Conservation (phyloP, 2,329 filamentous ascomycete genomes). For the Venturia nashicola region DNA sequence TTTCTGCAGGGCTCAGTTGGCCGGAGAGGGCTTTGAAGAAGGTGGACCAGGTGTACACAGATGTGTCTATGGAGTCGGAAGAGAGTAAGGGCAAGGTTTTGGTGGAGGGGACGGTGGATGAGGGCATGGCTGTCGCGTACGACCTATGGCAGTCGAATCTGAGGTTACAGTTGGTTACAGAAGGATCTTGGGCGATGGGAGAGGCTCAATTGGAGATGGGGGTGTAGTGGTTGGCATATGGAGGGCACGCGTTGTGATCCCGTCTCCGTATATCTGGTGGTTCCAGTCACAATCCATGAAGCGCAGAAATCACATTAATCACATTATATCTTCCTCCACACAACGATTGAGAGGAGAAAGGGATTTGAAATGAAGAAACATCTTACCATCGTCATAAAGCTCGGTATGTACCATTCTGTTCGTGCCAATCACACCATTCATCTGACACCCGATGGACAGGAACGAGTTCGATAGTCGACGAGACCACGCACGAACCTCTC, state of each 20-base stretch:
- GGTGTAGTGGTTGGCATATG: too few relatives aligned
- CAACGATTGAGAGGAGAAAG: background rate
- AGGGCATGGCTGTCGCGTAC: background rate
- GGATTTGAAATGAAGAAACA: conserved; percentile 49
- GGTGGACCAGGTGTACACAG: conserved; percentile 58
- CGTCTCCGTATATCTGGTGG: too few relatives aligned
- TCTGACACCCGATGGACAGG: conserved; percentile 42
- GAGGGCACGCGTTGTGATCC: too few relatives aligned
- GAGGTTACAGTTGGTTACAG: too few relatives aligned
- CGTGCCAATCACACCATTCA: conserved; percentile 10
- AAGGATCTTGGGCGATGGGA: background rate
- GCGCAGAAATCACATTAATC: background rate
- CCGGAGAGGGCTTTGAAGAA: conserved; percentile 75
- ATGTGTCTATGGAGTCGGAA: conserved; percentile 14
- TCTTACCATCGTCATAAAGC: conserved; percentile 74
- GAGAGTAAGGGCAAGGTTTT: background rate
- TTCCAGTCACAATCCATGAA: background rate
- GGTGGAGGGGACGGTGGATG: background rate
- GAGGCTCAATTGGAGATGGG: background rate
- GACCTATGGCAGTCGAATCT: background rate
- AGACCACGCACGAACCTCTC: conserved; percentile 85
- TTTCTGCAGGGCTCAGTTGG: conserved; percentile 54
- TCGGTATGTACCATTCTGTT: conserved; percentile 43
- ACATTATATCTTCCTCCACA: background rate
- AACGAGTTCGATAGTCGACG: conserved; percentile 97